Base-by-base conservation (phyloP, 1,139 yeast genomes). In the Yamadazyma jaroonii region DNA sequence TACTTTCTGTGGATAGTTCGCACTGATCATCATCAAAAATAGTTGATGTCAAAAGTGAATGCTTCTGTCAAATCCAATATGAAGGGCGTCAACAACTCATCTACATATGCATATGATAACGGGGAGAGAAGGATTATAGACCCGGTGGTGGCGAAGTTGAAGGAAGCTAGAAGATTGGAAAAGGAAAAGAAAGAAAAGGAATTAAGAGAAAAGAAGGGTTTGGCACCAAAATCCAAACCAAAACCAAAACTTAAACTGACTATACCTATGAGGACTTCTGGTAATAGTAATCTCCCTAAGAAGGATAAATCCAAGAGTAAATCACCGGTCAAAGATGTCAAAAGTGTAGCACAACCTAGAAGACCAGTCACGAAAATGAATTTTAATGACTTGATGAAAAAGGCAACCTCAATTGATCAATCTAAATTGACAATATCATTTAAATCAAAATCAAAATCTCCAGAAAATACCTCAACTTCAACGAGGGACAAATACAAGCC, bases 301-400 rank as follows among this genome's bases (percentile, higher is more conserved):
- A 29, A 13, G 29, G 10, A 30, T 24, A 14, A 34, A 32, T 12
- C 37, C 35, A 14, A 34, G 34, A 17, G 20, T 6, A 17, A 17
- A 6, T 17, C 20, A 17, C 20, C 20, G 4, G 20, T 4, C 6
- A 17, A 17, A 17, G 20, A 17, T 17, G 20, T 17, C 6, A 25
- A 39, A 17, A 49, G 51, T 22, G 56, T 21, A 6, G 22, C n/a
- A 8, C 9, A 9, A 6, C 8, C 35, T 9, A 17, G 34, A 12
- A 22, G 32, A 11, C 42, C 42, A n/a, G 37, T 53, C 44, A 74
- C 79, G 48, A 81, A 81, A 50, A 57, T 81, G 54, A 70, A 80
- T 9, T 84, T 81, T 51, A 74, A 73, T 34, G 87, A 83, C 41
- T 62, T 84, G 43, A 82, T 84, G 87, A 77, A 76, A 47, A 77